Evolutionary conservation across 345 rosid genomes (phyloP).

Genomic region (Iberis pinnata): DNA sequence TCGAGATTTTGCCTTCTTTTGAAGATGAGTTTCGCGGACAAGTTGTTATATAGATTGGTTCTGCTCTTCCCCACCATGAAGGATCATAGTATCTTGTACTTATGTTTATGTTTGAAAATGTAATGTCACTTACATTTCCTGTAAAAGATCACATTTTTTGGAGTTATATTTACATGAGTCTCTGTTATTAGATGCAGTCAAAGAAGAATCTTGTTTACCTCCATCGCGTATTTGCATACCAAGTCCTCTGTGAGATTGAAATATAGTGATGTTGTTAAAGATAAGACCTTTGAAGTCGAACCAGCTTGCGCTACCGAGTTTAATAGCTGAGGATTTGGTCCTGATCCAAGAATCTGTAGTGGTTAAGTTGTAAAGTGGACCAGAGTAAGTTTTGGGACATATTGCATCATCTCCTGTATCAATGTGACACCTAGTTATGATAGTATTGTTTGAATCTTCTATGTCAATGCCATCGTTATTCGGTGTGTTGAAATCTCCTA

Average conservation of each 20-base stretch:
- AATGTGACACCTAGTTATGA: slow-evolving; percentile 61
- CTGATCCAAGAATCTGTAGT: slow-evolving; percentile 81
- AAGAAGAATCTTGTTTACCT: slow-evolving; percentile 38
- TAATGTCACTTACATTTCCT: slow-evolving; percentile 74
- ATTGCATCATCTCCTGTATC: slow-evolving; percentile 94
- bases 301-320: slow-evolving; percentile 90
- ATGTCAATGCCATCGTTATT: slow-evolving; percentile 91
- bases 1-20: slow-evolving; percentile 55
- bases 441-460: slow-evolving; percentile 75
- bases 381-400: slow-evolving; percentile 71
- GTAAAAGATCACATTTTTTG: slow-evolving; percentile 18
- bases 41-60: slow-evolving; percentile 82
- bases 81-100: slow-evolving; percentile 80
- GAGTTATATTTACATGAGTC: background rate
- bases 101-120: slow-evolving; percentile 79
- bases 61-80: slow-evolving; percentile 96
- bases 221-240: slow-evolving; percentile 90
- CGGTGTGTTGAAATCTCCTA: slow-evolving; percentile 80
- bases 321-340: slow-evolving; percentile 88
- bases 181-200: background rate
- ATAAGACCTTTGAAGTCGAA: slow-evolving; percentile 58
- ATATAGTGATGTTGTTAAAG: slow-evolving; percentile 78
- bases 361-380: slow-evolving; percentile 63
- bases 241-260: slow-evolving; percentile 81
- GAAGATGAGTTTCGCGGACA: slow-evolving; percentile 49